These are phyloP conservation scores for Sporothrix brasiliensis DNA, from an alignment of 2,329 filamentous ascomycete genomes.

Conservation along the genomic window DNA sequence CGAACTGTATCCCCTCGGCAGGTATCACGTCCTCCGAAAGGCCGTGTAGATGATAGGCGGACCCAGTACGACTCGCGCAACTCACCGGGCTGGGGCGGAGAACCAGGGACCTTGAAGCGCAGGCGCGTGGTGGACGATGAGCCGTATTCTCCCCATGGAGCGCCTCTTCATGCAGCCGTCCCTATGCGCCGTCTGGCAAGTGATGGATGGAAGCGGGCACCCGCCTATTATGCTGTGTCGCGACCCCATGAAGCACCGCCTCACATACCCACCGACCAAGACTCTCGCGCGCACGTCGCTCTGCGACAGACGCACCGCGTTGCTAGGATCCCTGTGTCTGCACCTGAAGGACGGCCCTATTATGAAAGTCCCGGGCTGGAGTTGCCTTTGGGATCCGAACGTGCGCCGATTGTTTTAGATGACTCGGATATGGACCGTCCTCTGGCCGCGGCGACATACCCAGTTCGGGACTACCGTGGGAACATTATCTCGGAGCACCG, in stretches of 20 bases:
- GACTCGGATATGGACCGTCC: background rate
- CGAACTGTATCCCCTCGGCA: constrained; percentile 33
- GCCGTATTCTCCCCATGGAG: background rate
- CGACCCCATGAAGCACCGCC: background rate
- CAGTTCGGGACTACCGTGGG: constrained; percentile 21
- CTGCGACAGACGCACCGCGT: background rate
- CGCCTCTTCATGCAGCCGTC: constrained; percentile 8
- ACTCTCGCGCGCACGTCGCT: background rate
- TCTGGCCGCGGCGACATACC: background rate
- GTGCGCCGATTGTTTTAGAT: constrained; percentile 18
- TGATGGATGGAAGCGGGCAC: background rate
- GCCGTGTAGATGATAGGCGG: background rate
- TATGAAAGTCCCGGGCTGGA: background rate
- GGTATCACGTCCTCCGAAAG: constrained; percentile 19
- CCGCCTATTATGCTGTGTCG: background rate
- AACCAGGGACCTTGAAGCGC: constrained; percentile 11
- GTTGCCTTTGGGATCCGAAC: background rate
- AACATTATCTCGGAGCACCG: background rate
- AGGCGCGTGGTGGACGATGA: constrained; percentile 19
- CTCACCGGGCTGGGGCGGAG: constrained; percentile 26
- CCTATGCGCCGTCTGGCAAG: background rate
- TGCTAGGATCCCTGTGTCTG: background rate
- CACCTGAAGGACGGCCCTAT: background rate
- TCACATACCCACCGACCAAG: background rate
- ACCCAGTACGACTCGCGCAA: background rate